Base-by-base conservation (phyloP, 2,329 filamentous ascomycete species). In the Bipolaris bicolor region DNA sequence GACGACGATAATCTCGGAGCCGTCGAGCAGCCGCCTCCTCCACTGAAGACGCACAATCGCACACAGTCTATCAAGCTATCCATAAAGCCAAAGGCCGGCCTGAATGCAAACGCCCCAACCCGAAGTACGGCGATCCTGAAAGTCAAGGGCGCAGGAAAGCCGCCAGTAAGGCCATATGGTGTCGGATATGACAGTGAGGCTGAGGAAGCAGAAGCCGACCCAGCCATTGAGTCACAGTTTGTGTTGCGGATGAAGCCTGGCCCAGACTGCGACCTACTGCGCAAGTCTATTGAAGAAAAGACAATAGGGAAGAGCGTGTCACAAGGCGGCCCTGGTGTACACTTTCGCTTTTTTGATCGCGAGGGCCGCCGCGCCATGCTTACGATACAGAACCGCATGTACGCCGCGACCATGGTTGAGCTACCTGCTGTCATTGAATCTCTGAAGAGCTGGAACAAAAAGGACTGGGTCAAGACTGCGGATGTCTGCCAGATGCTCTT, bases 121-220 rank as follows among this genome's bases (percentile, higher is more conserved):
- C 52, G 67, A 29, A 56, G 61, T 13, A 68, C 70, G 1, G 67
- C 64, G 7, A 62, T 74, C n/a, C 57, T 75, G 20, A 75, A 75
- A 57, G 63, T 76, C 59, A 76, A 75, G 49, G 70, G 72, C 18
- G 62, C 62, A 0, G 74, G 74, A 5, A 75, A 70, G 53, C 67
- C 71, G 2, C 74, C 73, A 1, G 41, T 55, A 10, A 57, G 91
- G 62, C 87, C 88, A 5, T 85, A 86, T 1, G 95, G 95, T 49
- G 92, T 96, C 54, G 95, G 94, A 7, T 99, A 98, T 77, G 95
- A 99, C 74, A 97, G 93, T 3, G 95, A 98, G 76, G 92, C 93
- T 11, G 95, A 92, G 53, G 95, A 98, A 71, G 87, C 89, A 13
- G 95, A 99, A 76, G 78, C 81, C 9, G 95, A 99, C 70, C 95